Evolutionary conservation across 2,329 filamentous ascomycete genomes (phyloP), one percentile per base, ranked within the genome.

Genomic region (Penicillium capsulatum): DNA sequence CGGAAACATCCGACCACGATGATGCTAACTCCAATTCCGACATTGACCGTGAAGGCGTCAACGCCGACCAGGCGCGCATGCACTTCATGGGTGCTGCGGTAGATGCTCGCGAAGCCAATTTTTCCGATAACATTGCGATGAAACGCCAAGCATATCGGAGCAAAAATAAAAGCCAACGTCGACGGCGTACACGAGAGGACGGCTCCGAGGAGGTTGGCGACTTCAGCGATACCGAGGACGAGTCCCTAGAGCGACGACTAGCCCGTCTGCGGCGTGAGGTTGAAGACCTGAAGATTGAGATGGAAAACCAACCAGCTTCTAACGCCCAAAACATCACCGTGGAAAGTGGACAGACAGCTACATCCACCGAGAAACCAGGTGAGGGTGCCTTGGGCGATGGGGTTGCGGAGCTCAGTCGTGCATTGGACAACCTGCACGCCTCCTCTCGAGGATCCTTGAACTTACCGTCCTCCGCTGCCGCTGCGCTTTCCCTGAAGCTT

Each of bases 71-170:
- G 60, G 92, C 92, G 30, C 83, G 91, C 40, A 81, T 79, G 20
- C 80, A 82, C 30, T 98, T 98, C 61, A 73, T 83, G 38, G 82
- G 86, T 2, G 74, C 84, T 7, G 76, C 79, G 28, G 80, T 94
- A 20, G 85, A 94, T 59, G 83, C 88, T 4, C 76, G 77, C 36
- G 80, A 84, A 15, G 86, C 84, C 16, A 87, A 96, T 65, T 92
- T 96, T 63, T 94, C 90, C 2, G 90, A 96, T 65, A 83, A 90
- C 37, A 81, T 97, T 26, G 81, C 81, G 43, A 80, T 80, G 32
- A 91, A 91, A 64, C 79, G 86, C 47, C 87, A 85, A 65, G 87
- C 87, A 16, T 96, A 96, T 70, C 82, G 81, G 51, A 81, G 82
- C 24, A 83, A 84, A 5, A 86, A 76, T 33, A 52, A 45, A 7